Evolutionary conservation across 2,329 filamentous ascomycete species (phyloP).

Genomic region (Parascedosporium putredinis): DNA sequence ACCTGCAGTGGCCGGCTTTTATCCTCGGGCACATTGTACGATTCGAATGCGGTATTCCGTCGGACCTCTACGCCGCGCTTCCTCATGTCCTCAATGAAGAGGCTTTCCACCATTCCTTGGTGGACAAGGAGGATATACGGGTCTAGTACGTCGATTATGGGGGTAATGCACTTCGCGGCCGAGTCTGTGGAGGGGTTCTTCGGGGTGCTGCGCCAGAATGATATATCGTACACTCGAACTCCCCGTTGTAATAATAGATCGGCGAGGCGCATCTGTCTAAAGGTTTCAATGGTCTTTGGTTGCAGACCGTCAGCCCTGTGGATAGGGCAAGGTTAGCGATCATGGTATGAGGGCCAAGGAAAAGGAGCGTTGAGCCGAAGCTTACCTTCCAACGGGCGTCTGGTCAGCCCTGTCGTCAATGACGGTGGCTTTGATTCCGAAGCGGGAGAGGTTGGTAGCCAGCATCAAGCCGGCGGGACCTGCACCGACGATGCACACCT

Average conservation of each 20-base stretch:
- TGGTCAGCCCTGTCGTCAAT: constrained; percentile 60
- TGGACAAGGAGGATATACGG: constrained; percentile 52
- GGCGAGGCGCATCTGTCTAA: constrained; percentile 63
- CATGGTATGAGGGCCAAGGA: background rate
- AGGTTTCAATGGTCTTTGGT: constrained; percentile 69
- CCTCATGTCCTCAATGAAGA: constrained; percentile 59
- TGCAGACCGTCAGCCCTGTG: constrained; percentile 59
- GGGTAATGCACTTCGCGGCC: constrained; percentile 62
- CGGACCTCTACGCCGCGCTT: constrained; percentile 53
- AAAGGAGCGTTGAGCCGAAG: background rate
- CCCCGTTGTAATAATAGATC: constrained; percentile 56
- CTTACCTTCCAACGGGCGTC: constrained; percentile 51
- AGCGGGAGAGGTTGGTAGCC: constrained; percentile 47
- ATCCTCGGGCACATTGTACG: constrained; percentile 37
- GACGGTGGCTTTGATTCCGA: constrained; percentile 54
- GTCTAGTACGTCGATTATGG: constrained; percentile 44
- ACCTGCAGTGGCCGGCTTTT: constrained; percentile 34
- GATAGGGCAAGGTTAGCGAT: background rate
- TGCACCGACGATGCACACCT: constrained; percentile 44
- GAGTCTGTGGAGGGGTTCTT: constrained; percentile 45
- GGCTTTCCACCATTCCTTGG: constrained; percentile 64
- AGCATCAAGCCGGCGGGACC: constrained; percentile 47
- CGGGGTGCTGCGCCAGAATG: constrained; percentile 55
- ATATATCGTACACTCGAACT: constrained; percentile 63
- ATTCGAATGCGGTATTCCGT: constrained; percentile 54